Evolutionary conservation across 331 rosid genomes (phyloP), one percentile per base, ranked within the genome.

Genomic region (Arachis monticola): DNA sequence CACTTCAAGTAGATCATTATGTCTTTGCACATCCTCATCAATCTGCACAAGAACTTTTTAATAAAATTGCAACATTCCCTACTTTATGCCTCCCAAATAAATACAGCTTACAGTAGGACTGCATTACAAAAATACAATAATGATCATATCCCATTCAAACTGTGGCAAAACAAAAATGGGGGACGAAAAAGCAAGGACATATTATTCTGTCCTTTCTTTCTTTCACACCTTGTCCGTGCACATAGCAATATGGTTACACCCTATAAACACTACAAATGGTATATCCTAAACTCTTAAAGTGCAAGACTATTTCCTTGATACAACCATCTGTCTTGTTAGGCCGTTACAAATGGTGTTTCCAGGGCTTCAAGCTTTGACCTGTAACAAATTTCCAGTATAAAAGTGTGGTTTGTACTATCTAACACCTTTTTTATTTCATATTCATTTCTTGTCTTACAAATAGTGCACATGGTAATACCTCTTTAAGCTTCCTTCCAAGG

Each of bases 11-110:
- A 92, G 89, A 60, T 83, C 87, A 65, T 90, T 81, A 70, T 95
- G 99, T 68, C 97, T 87, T 80, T 92, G 92, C 67, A 95, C 90
- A 70, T 95, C 99, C 78, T 88, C 91, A 41, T 95, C 97, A 80
- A 95, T 71, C 99, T 95, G 80, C 58, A 69, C 55, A 70, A 77
- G 61, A 51, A 53, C 7, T 30, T 35, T 42, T 46, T 9, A 66
- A 69, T 40, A 58, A 71, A 74, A 58, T 60, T 44, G 31, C 60
- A 44, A 10, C 41, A 78, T 38, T 17, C 57, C 3, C 35, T 35
- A 46, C 32, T 10, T 47, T 52, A 50, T 76, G 14, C 45, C 9
- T 11, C 41, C 60, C 61, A 73, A 52, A 71, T 22, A 11, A 50
- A 73, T 17, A 42, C 40, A 67, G 41, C 67, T 56, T 31, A 67